Evolutionary conservation across 495 filamentous ascomycete genomes (phyloP).

Genomic region (Parathielavia hyrcaniae): DNA sequence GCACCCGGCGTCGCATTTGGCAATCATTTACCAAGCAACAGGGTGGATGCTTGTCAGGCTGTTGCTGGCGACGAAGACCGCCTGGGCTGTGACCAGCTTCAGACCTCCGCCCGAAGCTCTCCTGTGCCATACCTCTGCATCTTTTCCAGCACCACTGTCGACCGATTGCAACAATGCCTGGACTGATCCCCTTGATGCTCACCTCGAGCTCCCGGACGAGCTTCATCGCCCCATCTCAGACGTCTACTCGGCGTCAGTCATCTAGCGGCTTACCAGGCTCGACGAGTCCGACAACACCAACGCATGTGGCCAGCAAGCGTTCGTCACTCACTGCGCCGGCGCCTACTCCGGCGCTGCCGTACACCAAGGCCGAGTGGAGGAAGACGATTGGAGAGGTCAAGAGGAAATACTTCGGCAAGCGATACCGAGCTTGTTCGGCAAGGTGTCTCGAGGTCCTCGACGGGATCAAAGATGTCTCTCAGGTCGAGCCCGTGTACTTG

Average conservation of each 20-base stretch:
- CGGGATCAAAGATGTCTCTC: constrained; percentile 35
- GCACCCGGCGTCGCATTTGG: constrained; percentile 9
- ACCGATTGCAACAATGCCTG: constrained; percentile 17
- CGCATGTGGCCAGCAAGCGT: constrained; percentile 17
- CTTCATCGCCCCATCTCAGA: constrained; percentile 13
- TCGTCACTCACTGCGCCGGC: constrained; percentile 20
- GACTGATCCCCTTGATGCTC: constrained; percentile 31
- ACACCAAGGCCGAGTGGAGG: constrained; percentile 39
- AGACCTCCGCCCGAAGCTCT: not conserved
- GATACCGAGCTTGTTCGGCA: constrained; percentile 43
- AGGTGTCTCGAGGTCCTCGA: constrained; percentile 44
- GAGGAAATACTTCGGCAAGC: constrained; percentile 39
- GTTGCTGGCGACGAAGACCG: constrained; percentile 1
- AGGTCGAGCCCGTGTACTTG: constrained; percentile 43
- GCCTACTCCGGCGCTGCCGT: constrained; percentile 25
- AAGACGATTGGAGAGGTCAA: constrained; percentile 42
- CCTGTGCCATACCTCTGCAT: not conserved
- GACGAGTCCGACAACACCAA: constrained; percentile 10
- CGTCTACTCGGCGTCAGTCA: constrained; percentile 10
- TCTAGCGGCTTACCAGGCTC: not conserved
- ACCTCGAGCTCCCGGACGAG: constrained; percentile 26
- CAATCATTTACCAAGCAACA: constrained; percentile 17
- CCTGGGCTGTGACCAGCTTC: constrained; percentile 8
- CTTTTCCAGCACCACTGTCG: constrained; percentile 10
- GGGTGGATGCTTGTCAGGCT: constrained; percentile 18